Base-by-base conservation (phyloP, 2,329 filamentous ascomycete genomes). In the Dothideomycetes sp. region DNA sequence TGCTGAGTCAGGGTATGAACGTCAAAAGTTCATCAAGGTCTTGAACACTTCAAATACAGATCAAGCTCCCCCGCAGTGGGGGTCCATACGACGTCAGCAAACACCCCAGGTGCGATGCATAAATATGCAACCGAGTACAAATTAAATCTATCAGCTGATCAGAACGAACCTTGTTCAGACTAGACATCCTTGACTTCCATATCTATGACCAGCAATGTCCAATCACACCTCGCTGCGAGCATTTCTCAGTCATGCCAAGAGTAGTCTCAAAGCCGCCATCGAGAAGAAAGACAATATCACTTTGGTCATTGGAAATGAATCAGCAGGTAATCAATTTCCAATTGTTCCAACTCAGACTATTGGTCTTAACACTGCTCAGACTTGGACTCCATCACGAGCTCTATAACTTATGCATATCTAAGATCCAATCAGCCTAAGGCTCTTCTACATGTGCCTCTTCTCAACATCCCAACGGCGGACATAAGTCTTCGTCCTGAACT, bases 311-410 rank as follows among this genome's bases (percentile, higher is more conserved):
- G 69, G 69, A 46, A 73, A 73, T 48, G 68, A 72, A 52, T 71
- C 68, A 37, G 69, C 68, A 27, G 65, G 63, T n/a, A n/a, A n/a
- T 65, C 41, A 45, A 29, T 34, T 31, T 15, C 22, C 14, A 10
- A 17, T 16, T 5, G 3, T 3, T n/a, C 22, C 10, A 19, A 10
- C 30, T 24, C 24, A 12, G 31, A 50, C 4, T 33, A 18, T 12
- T 15, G 65, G 29, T 64, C 61, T 16, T 66, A 68, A 38, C 57
- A 60, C 11, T 63, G 63, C n/a, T 59, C 59, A 83, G 84, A 91
- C 50, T 77, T 91, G 40, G 84, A 91, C 62, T 88, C 84, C 2
- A 72, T 91, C 49, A 84, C 81, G 58, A 81, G 77, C 19, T 75
- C 84, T 18, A 62, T 91, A 14, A 61, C 88, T 18, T 76, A 81